Evolutionary conservation across 495 filamentous ascomycete genomes (phyloP).

Genomic region (Hypomontagnella monticulosa): DNA sequence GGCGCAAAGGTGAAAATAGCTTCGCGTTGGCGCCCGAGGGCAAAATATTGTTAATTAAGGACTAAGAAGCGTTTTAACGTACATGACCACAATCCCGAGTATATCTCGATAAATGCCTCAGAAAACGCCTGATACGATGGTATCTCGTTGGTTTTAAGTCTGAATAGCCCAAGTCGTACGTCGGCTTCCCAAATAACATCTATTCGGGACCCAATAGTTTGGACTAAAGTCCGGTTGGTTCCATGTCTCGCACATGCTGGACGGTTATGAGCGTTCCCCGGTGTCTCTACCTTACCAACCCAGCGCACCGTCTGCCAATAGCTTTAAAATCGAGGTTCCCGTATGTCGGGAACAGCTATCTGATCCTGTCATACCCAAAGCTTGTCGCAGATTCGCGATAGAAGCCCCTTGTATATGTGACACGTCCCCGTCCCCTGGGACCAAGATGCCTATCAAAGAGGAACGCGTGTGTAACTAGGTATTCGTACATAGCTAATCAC

Average conservation of each 20-base stretch:
- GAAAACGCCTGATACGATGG: conserved; percentile 1
- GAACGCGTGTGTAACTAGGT: conserved; percentile 23
- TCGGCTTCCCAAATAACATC: conserved; percentile 17
- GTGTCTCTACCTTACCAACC: conserved; percentile 27
- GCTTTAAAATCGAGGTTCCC: conserved; percentile 36
- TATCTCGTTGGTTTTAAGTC: not conserved
- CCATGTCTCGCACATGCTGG: conserved; percentile 42
- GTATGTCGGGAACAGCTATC: conserved; percentile 36
- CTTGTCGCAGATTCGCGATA: conserved; percentile 45
- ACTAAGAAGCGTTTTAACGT: not conserved
- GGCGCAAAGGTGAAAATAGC: conserved; percentile 2
- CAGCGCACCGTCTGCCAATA: conserved; percentile 17
- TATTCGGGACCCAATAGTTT: conserved; percentile 40
- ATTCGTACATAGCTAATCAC: conserved; percentile 1
- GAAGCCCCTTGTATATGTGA: conserved; percentile 31
- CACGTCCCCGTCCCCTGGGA: conserved; percentile 41
- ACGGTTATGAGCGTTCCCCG: conserved; percentile 35
- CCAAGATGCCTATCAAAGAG: conserved; percentile 26
- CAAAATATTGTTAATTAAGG: not conserved
- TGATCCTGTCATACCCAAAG: conserved; percentile 24
- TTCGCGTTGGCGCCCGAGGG: conserved; percentile 1
- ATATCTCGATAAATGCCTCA: too few relatives aligned
- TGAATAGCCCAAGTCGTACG: conserved; percentile 19
- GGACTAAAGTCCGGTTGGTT: conserved; percentile 40
- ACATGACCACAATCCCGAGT: not conserved